phyloP scores from a whole-genome alignment of 73 alveolate species.

The Paramecium biaurelia region DNA sequence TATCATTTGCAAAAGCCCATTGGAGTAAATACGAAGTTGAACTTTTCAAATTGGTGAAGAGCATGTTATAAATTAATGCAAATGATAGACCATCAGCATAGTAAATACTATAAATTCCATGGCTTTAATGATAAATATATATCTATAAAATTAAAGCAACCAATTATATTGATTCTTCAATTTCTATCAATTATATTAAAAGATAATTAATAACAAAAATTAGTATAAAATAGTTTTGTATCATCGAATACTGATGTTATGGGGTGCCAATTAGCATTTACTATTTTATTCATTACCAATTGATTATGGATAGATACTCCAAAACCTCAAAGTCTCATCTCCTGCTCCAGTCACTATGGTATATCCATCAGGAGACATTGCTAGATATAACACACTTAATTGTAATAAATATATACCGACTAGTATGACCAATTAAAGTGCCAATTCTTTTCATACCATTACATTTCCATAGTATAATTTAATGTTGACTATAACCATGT shows the following conservation, averaged over 20 bases:
- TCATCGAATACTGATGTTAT: neutral
- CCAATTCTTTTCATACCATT: slow-evolving; percentile 93
- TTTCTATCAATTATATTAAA: neutral
- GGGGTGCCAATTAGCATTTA: neutral
- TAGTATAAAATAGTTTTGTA: neutral
- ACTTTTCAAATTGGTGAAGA: neutral
- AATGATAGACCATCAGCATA: neutral
- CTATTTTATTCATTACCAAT: neutral
- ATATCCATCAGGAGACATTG: slow-evolving; percentile 96
- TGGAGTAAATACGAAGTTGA: slow-evolving; percentile 37
- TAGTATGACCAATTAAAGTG: slow-evolving; percentile 84
- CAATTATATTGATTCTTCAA: neutral
- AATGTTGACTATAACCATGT: slow-evolving; percentile 98
- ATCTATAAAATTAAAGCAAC: neutral
- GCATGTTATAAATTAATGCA: neutral
- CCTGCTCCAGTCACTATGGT: slow-evolving; percentile 98
- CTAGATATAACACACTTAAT: slow-evolving; percentile 89
- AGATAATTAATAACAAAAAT: neutral
- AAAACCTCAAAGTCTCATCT: slow-evolving; percentile 98
- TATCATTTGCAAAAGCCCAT: neutral
- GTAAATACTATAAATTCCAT: slow-evolving; percentile 16
- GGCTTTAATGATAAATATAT: slow-evolving; percentile 34
- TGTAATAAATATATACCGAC: neutral
- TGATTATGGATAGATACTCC: slow-evolving; percentile 90
- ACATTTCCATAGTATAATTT: slow-evolving; percentile 93